These are phyloP conservation scores for Vitis hybrid DNA, from an alignment of 177 flowering plant genomes.

Conservation along the genomic window DNA sequence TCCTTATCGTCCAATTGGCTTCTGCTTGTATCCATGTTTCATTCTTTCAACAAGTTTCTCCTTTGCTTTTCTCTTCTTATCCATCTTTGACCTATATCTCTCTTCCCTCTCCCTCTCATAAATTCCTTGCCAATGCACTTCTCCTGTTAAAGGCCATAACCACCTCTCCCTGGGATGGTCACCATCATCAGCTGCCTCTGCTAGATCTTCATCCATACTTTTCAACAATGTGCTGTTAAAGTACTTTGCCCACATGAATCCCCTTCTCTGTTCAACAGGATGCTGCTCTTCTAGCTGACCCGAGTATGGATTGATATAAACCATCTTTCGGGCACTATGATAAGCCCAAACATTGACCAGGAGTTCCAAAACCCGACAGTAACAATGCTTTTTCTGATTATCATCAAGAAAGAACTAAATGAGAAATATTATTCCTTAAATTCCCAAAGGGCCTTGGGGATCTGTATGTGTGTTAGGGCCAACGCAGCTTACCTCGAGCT, in stretches of 20 bases:
- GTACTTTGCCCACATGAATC: constrained; percentile 76
- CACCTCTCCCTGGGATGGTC: constrained; percentile 57
- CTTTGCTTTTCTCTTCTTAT: constrained; percentile 74
- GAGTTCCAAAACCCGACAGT: constrained; percentile 83
- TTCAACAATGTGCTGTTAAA: constrained; percentile 76
- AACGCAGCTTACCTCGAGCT: constrained; percentile 55
- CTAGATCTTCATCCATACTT: constrained; percentile 96
- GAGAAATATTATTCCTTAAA: constrained; percentile 1
- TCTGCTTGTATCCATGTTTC: constrained; percentile 78
- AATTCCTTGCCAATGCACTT: constrained; percentile 89
- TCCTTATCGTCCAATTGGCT: constrained; percentile 58
- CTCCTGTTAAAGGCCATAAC: constrained; percentile 98
- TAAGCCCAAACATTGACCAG: constrained; percentile 97
- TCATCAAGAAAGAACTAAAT: constrained; percentile 3
- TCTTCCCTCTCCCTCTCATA: constrained; percentile 92
- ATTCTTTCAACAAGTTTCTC: constrained; percentile 68
- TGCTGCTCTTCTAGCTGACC: constrained; percentile 84
- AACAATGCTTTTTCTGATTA: constrained; percentile 76
- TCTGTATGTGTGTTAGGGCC: background rate
- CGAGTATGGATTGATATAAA: constrained; percentile 70
- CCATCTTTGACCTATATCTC: constrained; percentile 85
- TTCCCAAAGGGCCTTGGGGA: background rate
- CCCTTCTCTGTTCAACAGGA: constrained; percentile 63
- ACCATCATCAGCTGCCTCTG: constrained; percentile 89
- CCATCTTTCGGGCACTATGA: constrained; percentile 85